Conservation (phyloP, 2,329 filamentous ascomycete genomes). For the Fusarium drepaniforme region DNA sequence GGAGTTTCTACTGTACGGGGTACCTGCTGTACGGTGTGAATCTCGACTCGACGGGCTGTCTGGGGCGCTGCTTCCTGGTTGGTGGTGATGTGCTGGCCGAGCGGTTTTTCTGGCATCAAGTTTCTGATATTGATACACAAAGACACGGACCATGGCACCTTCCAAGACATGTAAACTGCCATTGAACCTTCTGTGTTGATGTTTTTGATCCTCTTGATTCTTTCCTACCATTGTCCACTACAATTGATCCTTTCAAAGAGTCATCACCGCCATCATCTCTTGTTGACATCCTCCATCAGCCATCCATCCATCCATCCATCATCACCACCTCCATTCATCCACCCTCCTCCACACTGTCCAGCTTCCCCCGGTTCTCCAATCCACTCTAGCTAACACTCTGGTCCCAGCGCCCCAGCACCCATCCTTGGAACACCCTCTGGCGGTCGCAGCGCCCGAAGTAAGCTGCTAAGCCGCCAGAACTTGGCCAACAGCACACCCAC, state of each 20-base stretch:
- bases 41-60: not conserved
- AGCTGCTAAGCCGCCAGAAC: slow-evolving; percentile 23
- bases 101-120: not conserved
- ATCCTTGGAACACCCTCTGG: slow-evolving; percentile 25
- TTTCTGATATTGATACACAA: slow-evolving; percentile 1
- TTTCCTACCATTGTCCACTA: not conserved
- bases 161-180: not conserved
- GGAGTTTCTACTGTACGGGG: slow-evolving; percentile 31
- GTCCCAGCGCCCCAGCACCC: slow-evolving; percentile 20
- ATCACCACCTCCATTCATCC: slow-evolving; percentile 36
- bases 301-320: slow-evolving; percentile 37
- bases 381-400: slow-evolving; percentile 25
- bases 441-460: slow-evolving; percentile 31
- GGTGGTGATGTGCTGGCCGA: slow-evolving; percentile 25
- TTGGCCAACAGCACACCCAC: slow-evolving; percentile 15
- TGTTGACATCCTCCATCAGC: slow-evolving; percentile 1
- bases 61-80: not conserved
- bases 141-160: not conserved
- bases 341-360: slow-evolving; percentile 31
- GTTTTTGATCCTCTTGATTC: not conserved
- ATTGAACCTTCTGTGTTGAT: not conserved
- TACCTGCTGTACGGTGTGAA: slow-evolving; percentile 24
- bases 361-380: slow-evolving; percentile 29
- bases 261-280: slow-evolving; percentile 27
- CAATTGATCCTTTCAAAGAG: slow-evolving; percentile 20